These are phyloP conservation scores for Pseudofabraea citricarpa DNA, from an alignment of 2,329 filamentous ascomycete genomes.

Conservation along the genomic window DNA sequence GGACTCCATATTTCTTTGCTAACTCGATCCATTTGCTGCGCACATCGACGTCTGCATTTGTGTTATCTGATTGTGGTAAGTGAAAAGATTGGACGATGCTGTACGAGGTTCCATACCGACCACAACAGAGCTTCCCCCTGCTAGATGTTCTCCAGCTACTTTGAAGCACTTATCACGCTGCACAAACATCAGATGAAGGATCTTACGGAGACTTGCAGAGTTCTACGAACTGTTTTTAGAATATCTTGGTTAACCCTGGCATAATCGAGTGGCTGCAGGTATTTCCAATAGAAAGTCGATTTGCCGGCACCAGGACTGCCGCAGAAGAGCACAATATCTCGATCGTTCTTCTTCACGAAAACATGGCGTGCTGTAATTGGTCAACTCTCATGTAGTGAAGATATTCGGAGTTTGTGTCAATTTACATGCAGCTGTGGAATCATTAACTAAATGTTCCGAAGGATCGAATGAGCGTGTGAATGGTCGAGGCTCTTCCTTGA, in stretches of 20 bases:
- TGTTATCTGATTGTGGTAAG: constrained; percentile 65
- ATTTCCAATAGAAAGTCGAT: constrained; percentile 80
- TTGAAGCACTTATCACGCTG: constrained; percentile 63
- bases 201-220: constrained; percentile 2
- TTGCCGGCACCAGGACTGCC: constrained; percentile 89
- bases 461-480: constrained; percentile 73
- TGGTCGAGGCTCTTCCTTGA: constrained; percentile 58
- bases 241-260: constrained; percentile 85
- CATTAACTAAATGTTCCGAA: constrained; percentile 42
- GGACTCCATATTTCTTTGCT: constrained; percentile 63
- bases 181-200: constrained; percentile 16
- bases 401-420: constrained; percentile 1
- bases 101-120: constrained; percentile 56
- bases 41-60: constrained; percentile 79
- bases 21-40: constrained; percentile 74
- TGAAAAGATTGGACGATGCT: constrained; percentile 5
- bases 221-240: constrained; percentile 60
- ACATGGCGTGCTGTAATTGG: constrained; percentile 15
- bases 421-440: constrained; percentile 16
- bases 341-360: constrained; percentile 52
- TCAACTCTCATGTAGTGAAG: constrained; percentile 4
- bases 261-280: constrained; percentile 75
- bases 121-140: constrained; percentile 63
- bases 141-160: constrained; percentile 61
- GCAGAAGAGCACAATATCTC: constrained; percentile 80